Percentiles rank a stretch among this genome's conserved stretches.
phyloP scores from a whole-genome alignment of 257 asterid species.

The Nicotiana tomentosiformis region DNA sequence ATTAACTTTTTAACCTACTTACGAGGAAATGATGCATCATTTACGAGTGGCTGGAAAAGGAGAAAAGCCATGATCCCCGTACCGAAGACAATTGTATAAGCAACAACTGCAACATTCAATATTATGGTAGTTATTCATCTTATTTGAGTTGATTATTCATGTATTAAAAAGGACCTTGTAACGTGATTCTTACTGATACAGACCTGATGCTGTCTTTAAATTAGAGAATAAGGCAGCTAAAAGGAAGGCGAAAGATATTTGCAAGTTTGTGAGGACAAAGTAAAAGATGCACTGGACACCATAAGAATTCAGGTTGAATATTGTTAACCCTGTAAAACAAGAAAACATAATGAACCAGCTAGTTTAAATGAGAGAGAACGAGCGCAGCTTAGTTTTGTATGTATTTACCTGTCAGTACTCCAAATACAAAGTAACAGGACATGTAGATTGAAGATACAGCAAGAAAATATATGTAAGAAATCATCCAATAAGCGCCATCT shows the following conservation, averaged over 20 bases:
- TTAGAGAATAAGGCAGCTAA: slow-evolving; percentile 21
- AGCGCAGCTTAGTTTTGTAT: background rate
- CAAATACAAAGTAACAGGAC: slow-evolving; percentile 23
- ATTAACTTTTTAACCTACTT: background rate
- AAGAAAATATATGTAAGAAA: slow-evolving; percentile 34
- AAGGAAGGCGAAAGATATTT: slow-evolving; percentile 35
- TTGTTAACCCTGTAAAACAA: slow-evolving; percentile 23
- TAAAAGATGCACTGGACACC: slow-evolving; percentile 30
- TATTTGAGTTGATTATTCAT: background rate
- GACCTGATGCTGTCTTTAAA: slow-evolving; percentile 34
- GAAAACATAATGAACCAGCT: slow-evolving; percentile 3
- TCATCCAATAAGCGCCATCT: slow-evolving; percentile 31
- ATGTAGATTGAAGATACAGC: slow-evolving; percentile 23
- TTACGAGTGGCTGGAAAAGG: slow-evolving; percentile 21
- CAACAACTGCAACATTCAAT: slow-evolving; percentile 17
- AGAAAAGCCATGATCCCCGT: slow-evolving; percentile 23
- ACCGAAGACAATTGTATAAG: slow-evolving; percentile 28
- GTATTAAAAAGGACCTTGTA: background rate
- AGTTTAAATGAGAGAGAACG: background rate
- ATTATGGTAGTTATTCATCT: background rate
- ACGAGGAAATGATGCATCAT: slow-evolving; percentile 33
- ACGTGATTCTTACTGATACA: background rate
- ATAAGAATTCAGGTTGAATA: slow-evolving; percentile 32
- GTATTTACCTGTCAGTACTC: slow-evolving; percentile 26
- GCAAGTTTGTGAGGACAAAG: slow-evolving; percentile 34